Conservation (phyloP, 2,329 filamentous ascomycete genomes). For the Cytospora mali region DNA sequence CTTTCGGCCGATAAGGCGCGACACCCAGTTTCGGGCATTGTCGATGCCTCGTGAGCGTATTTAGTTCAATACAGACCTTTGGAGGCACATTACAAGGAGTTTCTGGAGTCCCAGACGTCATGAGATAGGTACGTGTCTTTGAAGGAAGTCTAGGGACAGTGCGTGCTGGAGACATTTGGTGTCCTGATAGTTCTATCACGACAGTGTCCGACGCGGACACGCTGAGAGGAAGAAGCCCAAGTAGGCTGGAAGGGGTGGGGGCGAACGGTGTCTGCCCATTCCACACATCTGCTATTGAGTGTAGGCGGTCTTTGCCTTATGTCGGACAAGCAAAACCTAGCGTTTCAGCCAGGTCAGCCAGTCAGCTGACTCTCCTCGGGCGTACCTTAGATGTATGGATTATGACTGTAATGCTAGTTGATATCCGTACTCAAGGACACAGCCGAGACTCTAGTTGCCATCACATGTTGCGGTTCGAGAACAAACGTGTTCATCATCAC, state of each 20-base stretch:
- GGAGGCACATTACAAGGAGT: slow-evolving; percentile 1
- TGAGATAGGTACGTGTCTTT: slow-evolving; percentile 1
- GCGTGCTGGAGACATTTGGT: not conserved
- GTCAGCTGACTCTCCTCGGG: slow-evolving; percentile 2
- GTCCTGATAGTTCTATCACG: too few relatives aligned
- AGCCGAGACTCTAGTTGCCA: not conserved
- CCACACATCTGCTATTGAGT: not conserved
- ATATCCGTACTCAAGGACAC: slow-evolving; percentile 9
- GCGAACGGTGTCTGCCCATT: too few relatives aligned
- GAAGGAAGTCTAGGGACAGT: not conserved
- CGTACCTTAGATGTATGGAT: slow-evolving; percentile 21
- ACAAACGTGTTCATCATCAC: too few relatives aligned
- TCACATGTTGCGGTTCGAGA: not conserved
- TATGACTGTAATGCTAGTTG: slow-evolving; percentile 21
- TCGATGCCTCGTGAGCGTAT: not conserved
- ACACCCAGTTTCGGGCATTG: not conserved
- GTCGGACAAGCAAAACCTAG: not conserved
- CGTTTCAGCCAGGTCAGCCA: not conserved
- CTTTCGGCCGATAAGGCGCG: slow-evolving; percentile 34
- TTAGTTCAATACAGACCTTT: slow-evolving; percentile 4
- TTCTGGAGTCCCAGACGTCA: not conserved
- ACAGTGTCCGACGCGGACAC: too few relatives aligned
- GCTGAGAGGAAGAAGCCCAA: too few relatives aligned
- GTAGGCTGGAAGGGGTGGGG: too few relatives aligned
- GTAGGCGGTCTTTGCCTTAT: not conserved